Base-by-base conservation (phyloP, 2,329 filamentous ascomycete species). In the Coniochaeta sp. region DNA sequence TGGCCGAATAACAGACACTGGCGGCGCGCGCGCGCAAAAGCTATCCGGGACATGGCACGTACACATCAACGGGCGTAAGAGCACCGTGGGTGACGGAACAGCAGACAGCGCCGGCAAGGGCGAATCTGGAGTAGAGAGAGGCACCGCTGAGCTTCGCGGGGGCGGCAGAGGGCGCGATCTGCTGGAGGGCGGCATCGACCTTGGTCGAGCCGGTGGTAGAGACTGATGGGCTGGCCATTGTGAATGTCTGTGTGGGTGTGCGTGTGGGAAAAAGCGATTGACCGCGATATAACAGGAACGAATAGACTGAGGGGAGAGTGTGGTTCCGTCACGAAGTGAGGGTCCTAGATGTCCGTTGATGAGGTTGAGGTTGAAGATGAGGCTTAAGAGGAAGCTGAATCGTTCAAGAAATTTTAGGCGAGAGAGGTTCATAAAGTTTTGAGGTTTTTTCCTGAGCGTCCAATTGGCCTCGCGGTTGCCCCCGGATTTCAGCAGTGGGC, bases 51-150 rank as follows among this genome's bases (percentile, higher is more conserved):
- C 18, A 46, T 7, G 32, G 52, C 50, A 89, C 92, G 75, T 94
- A 97, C 92, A 97, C 92, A 87, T 97, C 92, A 73, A 97, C 90
- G 68, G 92, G 92, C 63, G 92, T 97, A 65, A 96, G 84, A 68
- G 81, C 87, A 74, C 91, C 92, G 83, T 97, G 92, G 68, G 92
- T 97, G 76, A 96, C 78, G 65, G 91, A 92, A 76, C 92, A 97
- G 85, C 92, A 96, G 79, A 96, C 78, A 65, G 92, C 92, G 76
- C 92, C 92, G 65, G 92, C 91, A 66, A 97, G 87, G 76, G 92
- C 91, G 78, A 96, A 96, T 75, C 89, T 84, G 64, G 89, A 88
- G 85, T 96, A 96, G 64, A 97, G 88, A 55, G 71, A 77, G 61
- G 91, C 2, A 61, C 74, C 75, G 56, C 66, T 65, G 56, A 70